Evolutionary conservation across 331 rosid species (phyloP).

Genomic region (Stylosanthes scabra): DNA sequence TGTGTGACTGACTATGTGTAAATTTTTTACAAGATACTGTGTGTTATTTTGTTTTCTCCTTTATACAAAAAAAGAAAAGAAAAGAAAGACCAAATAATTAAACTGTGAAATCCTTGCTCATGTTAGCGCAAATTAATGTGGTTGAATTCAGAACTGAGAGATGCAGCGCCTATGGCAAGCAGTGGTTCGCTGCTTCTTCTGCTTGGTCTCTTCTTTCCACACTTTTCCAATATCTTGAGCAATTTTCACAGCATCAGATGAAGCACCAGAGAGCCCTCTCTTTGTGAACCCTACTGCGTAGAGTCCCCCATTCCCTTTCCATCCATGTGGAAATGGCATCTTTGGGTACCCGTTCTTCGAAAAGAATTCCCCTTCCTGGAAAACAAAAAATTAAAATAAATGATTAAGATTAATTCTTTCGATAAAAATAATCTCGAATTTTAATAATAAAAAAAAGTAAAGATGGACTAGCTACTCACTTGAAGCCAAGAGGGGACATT

Average conservation of each 20-base stretch:
- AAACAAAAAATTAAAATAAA: constrained; percentile 8
- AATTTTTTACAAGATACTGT: constrained; percentile 49
- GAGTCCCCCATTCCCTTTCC: constrained; percentile 93
- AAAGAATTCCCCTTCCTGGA: constrained; percentile 88
- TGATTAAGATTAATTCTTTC: no score
- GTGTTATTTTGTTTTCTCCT: constrained; percentile 6
- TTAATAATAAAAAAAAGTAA: neutral
- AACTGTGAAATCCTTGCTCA: no score
- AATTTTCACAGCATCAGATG: constrained; percentile 83
- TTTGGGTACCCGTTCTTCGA: constrained; percentile 88
- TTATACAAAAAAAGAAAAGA: constrained; percentile 27
- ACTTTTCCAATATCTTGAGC: constrained; percentile 81
- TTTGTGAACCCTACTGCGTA: constrained; percentile 96
- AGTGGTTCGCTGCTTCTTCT: constrained; percentile 63
- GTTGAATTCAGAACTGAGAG: constrained; percentile 71
- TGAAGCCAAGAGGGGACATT: constrained; percentile 98
- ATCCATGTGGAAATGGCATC: constrained; percentile 77
- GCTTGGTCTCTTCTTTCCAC: constrained; percentile 83
- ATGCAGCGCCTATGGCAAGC: constrained; percentile 94
- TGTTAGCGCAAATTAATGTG: no score
- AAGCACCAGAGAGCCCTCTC: constrained; percentile 97
- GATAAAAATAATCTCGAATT: neutral
- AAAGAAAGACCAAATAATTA: constrained; percentile 10
- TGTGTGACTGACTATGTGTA: constrained; percentile 22
- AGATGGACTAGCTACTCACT: constrained; percentile 58